Conservation (phyloP, 345 rosid species). For the Linum usitatissimum region DNA sequence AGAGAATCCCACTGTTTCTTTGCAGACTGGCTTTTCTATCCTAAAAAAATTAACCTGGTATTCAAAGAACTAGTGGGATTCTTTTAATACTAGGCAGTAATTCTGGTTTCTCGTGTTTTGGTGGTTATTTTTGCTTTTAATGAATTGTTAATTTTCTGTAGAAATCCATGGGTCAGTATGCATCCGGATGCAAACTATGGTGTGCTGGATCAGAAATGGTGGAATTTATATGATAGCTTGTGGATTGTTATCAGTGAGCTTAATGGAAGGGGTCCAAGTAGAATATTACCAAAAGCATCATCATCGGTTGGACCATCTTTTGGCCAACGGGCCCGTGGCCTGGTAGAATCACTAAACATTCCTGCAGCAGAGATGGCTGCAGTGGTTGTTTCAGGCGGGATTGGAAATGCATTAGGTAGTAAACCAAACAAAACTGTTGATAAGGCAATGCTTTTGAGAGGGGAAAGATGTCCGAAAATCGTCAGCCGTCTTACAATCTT, state of each 20-base stretch:
- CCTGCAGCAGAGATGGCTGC: constrained; percentile 99
- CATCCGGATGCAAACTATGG: constrained; percentile 29
- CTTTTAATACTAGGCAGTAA: neutral
- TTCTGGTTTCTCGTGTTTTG: neutral
- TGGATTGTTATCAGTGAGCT: constrained; percentile 72
- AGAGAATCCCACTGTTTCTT: neutral
- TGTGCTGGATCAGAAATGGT: constrained; percentile 52
- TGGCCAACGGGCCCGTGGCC: constrained; percentile 93
- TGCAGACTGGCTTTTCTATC: neutral
- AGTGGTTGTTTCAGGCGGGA: constrained; percentile 92
- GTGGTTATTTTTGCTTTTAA: constrained; percentile 2
- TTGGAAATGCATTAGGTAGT: constrained; percentile 79
- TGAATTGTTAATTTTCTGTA: constrained; percentile 15
- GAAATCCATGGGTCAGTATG: constrained; percentile 34
- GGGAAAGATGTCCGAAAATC: constrained; percentile 86
- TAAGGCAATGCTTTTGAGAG: constrained; percentile 91
- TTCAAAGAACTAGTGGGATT: no score
- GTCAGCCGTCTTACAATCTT: constrained; percentile 71
- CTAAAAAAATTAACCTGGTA: no score
- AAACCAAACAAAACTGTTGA: constrained; percentile 65
- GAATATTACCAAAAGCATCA: constrained; percentile 42
- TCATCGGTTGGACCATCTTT: constrained; percentile 57
- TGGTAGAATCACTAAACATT: constrained; percentile 88
- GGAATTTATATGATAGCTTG: constrained; percentile 78
- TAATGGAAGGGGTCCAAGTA: constrained; percentile 79